phyloP scores from a whole-genome alignment of 805 yeast genomes.

The Candida corydali region DNA sequence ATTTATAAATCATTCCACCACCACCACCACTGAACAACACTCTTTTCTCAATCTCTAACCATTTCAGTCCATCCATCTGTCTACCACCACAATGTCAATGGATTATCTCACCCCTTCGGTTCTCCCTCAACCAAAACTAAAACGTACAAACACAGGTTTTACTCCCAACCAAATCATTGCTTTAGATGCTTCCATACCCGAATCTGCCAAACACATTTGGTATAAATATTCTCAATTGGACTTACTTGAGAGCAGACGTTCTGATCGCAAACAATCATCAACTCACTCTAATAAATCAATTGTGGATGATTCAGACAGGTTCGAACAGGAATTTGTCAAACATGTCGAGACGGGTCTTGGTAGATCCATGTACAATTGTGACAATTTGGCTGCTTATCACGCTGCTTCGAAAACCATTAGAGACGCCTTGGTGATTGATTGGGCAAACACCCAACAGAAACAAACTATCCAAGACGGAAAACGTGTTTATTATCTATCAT shows the following conservation, averaged over 20 bases:
- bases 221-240: slow-evolving; percentile 54
- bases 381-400: slow-evolving; percentile 86
- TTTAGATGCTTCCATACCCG: slow-evolving; percentile 78
- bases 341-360: slow-evolving; percentile 91
- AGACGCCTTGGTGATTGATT: slow-evolving; percentile 75
- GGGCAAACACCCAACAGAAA: slow-evolving; percentile 92
- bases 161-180: slow-evolving; percentile 85
- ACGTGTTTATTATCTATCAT: slow-evolving; percentile 79
- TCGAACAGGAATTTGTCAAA: slow-evolving; percentile 66
- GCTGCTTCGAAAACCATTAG: slow-evolving; percentile 78
- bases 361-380: slow-evolving; percentile 89
- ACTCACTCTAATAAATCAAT: slow-evolving; percentile 10
- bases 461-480: slow-evolving; percentile 82
- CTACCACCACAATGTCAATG: slow-evolving; percentile 15
- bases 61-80: no score
- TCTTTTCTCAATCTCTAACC: no score
- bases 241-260: slow-evolving; percentile 13
- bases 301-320: slow-evolving; percentile 42
- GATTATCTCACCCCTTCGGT: slow-evolving; percentile 36
- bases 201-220: slow-evolving; percentile 76
- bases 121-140: slow-evolving; percentile 43
- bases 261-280: slow-evolving; percentile 33
- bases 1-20: no score
- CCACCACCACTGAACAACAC: no score
- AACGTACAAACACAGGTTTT: slow-evolving; percentile 84